A percentile compares a stretch with the other conserved stretches of the same genome.
phyloP scores from a whole-genome alignment of 495 filamentous ascomycete genomes.

The Cercophora newfieldiana region DNA sequence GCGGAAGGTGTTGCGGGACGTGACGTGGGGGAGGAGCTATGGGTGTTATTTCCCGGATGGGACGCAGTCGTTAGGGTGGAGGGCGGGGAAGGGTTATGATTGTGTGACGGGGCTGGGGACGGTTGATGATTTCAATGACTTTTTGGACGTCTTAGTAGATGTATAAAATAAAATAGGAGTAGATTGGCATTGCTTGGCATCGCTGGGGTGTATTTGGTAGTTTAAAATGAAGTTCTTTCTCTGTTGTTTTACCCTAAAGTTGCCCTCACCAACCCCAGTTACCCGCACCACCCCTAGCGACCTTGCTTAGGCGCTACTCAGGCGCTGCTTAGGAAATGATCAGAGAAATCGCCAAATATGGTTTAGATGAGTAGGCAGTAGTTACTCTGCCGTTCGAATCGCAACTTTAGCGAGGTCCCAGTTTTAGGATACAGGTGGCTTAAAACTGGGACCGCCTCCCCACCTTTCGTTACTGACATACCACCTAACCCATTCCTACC shows the following conservation, averaged over 20 bases:
- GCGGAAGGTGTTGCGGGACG: conserved; percentile 33
- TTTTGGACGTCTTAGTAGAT: conserved; percentile 30
- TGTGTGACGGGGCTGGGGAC: conserved; percentile 42
- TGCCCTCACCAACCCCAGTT: no score
- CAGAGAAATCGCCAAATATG: no score
- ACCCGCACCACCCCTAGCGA: no score
- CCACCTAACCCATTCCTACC: no score
- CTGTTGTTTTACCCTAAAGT: no score
- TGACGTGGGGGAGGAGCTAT: conserved; percentile 34
- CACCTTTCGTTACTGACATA: no score
- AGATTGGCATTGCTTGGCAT: no score
- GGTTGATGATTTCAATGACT: conserved; percentile 36
- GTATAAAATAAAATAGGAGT: no score
- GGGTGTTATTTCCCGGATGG: conserved; percentile 36
- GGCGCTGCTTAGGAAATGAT: no score
- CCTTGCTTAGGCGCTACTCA: no score
- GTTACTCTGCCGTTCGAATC: neutral
- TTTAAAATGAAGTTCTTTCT: no score
- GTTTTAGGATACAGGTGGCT: neutral
- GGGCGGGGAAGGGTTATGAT: conserved; percentile 39
- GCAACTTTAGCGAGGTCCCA: neutral
- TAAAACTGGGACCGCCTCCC: neutral
- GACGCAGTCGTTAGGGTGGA: conserved; percentile 29
- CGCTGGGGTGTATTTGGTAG: no score
- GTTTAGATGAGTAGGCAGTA: neutral